A percentile compares a stretch with the other conserved stretches of the same genome.
Conservation (phyloP, 331 rosid species). For the Quercus tomentella region DNA sequence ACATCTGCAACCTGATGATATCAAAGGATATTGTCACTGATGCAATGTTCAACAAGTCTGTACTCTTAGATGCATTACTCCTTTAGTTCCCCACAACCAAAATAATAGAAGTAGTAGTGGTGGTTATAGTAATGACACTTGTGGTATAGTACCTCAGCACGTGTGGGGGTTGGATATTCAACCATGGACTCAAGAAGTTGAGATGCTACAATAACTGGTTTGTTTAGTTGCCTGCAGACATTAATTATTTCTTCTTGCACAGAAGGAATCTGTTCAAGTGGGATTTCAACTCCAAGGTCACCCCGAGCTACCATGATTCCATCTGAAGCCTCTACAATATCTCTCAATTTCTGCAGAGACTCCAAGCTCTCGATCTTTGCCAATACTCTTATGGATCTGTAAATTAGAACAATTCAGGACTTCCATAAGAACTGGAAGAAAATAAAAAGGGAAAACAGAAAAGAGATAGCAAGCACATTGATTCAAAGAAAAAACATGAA, state of each 20-base stretch:
- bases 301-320: constrained; percentile 95
- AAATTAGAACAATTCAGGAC: background rate
- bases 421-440: background rate
- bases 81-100: background rate
- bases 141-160: constrained; percentile 72
- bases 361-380: constrained; percentile 91
- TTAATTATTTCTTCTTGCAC: constrained; percentile 66
- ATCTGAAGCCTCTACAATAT: constrained; percentile 73
- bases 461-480: background rate
- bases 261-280: constrained; percentile 82
- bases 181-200: constrained; percentile 95
- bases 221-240: constrained; percentile 76
- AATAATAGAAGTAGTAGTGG: background rate
- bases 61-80: background rate
- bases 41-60: background rate
- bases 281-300: constrained; percentile 90
- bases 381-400: constrained; percentile 60
- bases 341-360: constrained; percentile 66
- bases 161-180: constrained; percentile 95
- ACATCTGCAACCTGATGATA: constrained; percentile 82
- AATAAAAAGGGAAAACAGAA: background rate
- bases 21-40: constrained; percentile 14
- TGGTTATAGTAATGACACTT: background rate
- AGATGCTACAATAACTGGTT: constrained; percentile 92
- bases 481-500: background rate